These are phyloP conservation scores for Lentinula guzmanii DNA, from an alignment of 768 basidiomycete species.

Conservation along the genomic window DNA sequence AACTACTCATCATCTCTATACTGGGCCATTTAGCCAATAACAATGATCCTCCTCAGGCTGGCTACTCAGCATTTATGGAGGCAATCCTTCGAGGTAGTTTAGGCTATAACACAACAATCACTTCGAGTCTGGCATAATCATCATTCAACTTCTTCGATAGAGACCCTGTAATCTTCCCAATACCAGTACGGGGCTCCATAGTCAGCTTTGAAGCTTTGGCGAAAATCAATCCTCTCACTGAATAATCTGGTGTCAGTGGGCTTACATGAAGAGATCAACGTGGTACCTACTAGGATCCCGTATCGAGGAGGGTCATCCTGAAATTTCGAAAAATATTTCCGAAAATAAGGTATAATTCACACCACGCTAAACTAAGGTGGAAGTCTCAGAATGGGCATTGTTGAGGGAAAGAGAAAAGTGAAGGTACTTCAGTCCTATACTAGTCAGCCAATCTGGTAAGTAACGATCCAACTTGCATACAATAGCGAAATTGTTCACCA, in stretches of 20 bases:
- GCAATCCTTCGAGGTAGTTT: too few species aligned
- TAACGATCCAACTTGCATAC: neutral
- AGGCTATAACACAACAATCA: too few species aligned
- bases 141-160: neutral
- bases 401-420: neutral
- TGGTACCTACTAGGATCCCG: neutral
- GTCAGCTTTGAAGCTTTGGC: neutral
- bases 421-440: neutral
- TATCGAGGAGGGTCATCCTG: conserved; percentile 9
- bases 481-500: conserved; percentile 22
- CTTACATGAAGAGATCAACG: neutral
- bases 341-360: conserved; percentile 15
- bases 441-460: neutral
- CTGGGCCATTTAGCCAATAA: too few species aligned
- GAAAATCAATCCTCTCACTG: neutral
- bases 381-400: neutral
- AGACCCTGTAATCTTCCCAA: neutral
- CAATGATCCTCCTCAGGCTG: too few species aligned
- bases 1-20: too few species aligned
- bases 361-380: conserved; percentile 14
- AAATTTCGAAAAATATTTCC: conserved; percentile 16
- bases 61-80: too few species aligned
- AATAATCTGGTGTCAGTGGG: neutral
- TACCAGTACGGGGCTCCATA: neutral
- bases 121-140: too few species aligned